Evolutionary conservation across 768 basidiomycete genomes (phyloP).

Genomic region (Pulveroboletus sp.): DNA sequence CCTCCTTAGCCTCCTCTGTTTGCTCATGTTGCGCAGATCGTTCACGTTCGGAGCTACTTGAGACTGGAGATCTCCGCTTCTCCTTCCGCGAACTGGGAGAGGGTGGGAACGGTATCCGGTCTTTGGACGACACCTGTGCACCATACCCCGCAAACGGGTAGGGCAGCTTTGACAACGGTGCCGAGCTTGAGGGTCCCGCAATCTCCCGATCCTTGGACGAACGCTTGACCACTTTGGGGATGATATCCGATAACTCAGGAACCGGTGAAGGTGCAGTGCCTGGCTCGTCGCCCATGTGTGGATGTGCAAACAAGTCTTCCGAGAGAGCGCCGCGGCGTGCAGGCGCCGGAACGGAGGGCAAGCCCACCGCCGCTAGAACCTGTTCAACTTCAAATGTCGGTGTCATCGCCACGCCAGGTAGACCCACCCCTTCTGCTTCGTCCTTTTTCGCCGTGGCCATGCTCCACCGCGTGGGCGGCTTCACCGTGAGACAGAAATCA

Average conservation of each 20-base stretch:
- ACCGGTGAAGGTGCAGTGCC: constrained; percentile 19
- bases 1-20: constrained; percentile 24
- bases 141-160: constrained; percentile 71
- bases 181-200: constrained; percentile 35
- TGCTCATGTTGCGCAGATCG: constrained; percentile 28
- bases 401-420: constrained; percentile 29
- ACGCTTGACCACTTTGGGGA: constrained; percentile 46
- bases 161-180: constrained; percentile 51
- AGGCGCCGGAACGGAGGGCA: constrained; percentile 46
- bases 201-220: constrained; percentile 46
- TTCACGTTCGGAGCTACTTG: constrained; percentile 30
- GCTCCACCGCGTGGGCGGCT: constrained; percentile 35
- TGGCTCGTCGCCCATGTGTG: constrained; percentile 29
- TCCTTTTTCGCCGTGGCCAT: constrained; percentile 33
- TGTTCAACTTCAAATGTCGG: constrained; percentile 50
- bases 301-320: constrained; percentile 63
- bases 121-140: constrained; percentile 59
- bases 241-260: constrained; percentile 37
- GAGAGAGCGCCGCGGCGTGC: constrained; percentile 59
- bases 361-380: constrained; percentile 58
- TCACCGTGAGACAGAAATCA: constrained; percentile 69
- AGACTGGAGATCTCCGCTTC: constrained; percentile 29
- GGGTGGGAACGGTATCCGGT: constrained; percentile 76
- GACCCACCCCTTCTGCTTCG: constrained; percentile 17
- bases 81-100: constrained; percentile 46